phyloP scores from a whole-genome alignment of 2,329 filamentous ascomycete genomes.

The Diaporthe ampelina region DNA sequence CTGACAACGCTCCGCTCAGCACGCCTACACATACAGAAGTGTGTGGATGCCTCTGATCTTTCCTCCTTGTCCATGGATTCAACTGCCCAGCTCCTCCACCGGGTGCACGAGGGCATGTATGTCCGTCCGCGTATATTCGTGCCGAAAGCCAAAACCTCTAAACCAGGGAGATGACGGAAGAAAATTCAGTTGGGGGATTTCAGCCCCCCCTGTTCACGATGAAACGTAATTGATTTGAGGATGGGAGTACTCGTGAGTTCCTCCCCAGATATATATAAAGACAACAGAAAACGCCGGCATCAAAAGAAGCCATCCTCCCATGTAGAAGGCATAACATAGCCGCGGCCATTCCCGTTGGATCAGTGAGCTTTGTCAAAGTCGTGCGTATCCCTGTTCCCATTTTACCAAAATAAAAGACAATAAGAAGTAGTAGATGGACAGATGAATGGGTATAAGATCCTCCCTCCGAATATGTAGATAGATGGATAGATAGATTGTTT shows the following conservation, averaged over 20 bases:
- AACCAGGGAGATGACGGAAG: background rate
- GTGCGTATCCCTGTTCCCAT: slow-evolving; percentile 2
- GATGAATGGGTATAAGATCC: slow-evolving; percentile 26
- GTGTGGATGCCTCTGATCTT: background rate
- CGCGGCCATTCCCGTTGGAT: background rate
- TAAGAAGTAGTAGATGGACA: slow-evolving; percentile 30
- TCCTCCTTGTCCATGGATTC: too few species aligned
- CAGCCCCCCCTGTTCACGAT: background rate
- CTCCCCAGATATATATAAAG: slow-evolving; percentile 18
- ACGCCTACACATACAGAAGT: background rate
- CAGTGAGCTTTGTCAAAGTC: slow-evolving; percentile 8
- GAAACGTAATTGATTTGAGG: background rate
- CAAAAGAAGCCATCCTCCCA: background rate
- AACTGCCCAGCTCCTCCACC: background rate
- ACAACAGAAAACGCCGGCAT: slow-evolving; percentile 13
- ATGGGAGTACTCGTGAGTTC: background rate
- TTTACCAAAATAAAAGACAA: slow-evolving; percentile 25
- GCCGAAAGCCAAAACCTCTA: background rate
- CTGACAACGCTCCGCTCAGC: background rate
- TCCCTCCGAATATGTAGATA: background rate
- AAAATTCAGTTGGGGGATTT: background rate
- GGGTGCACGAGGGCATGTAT: background rate
- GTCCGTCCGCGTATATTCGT: background rate
- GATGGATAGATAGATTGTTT: background rate
- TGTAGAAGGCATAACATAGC: slow-evolving; percentile 23